A percentile compares a stretch with the other conserved stretches of the same genome.
Evolutionary conservation across 495 filamentous ascomycete species (phyloP).

Genomic region (Ascodesmis nigricans): DNA sequence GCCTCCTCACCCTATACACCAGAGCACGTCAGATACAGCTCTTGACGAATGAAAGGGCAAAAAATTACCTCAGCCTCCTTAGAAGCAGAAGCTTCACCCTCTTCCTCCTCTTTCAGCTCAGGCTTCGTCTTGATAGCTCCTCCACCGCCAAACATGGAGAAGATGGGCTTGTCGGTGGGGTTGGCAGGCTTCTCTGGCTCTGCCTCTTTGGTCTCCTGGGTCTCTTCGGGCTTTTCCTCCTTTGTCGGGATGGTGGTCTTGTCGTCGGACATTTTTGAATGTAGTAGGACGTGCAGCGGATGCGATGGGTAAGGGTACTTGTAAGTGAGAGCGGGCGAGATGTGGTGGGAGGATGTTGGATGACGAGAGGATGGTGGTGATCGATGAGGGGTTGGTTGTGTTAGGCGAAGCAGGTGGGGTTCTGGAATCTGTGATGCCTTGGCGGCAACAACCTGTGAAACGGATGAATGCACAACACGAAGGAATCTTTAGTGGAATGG

Average conservation of each 20-base stretch:
- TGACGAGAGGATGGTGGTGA: too few species aligned
- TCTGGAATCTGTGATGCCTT: too few species aligned
- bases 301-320: too few species aligned
- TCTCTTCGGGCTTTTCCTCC: constrained; percentile 16
- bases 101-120: constrained; percentile 53
- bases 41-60: not conserved
- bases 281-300: too few species aligned
- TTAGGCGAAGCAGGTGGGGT: too few species aligned
- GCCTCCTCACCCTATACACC: constrained; percentile 35
- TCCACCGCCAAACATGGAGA: constrained; percentile 92
- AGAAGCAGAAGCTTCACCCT: constrained; percentile 27
- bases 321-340: too few species aligned
- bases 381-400: too few species aligned
- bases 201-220: constrained; percentile 7
- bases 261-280: constrained; percentile 4
- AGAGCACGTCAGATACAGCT: constrained; percentile 8
- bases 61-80: constrained; percentile 6
- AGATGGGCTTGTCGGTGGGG: constrained; percentile 56
- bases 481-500: too few species aligned
- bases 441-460: too few species aligned
- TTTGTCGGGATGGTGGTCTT: constrained; percentile 8
- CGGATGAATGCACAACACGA: too few species aligned
- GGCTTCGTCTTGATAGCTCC: constrained; percentile 65
- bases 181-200: constrained; percentile 8
- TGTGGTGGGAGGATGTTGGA: too few species aligned